Percentiles rank a stretch among this genome's conserved stretches.
Evolutionary conservation across 805 yeast species (phyloP).

Genomic region (Sugiyamaella valdiviana): DNA sequence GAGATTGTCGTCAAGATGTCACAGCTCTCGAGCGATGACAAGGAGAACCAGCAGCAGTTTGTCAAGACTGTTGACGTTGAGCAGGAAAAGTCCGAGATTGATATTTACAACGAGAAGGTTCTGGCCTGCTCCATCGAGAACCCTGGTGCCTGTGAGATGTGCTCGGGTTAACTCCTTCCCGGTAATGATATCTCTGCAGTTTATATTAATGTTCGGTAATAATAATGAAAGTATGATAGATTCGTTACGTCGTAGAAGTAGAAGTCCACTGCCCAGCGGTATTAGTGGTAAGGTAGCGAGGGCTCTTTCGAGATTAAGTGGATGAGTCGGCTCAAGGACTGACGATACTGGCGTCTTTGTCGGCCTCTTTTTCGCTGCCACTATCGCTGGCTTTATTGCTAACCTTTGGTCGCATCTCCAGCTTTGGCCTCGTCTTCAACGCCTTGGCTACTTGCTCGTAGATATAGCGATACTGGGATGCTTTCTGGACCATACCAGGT

Average conservation of each 20-base stretch:
- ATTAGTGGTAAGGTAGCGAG: background rate
- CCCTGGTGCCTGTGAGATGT: conserved; percentile 98
- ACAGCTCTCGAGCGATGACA: conserved; percentile 9
- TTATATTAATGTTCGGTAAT: background rate
- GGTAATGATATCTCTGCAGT: background rate
- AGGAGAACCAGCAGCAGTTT: conserved; percentile 8
- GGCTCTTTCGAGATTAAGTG: too few species aligned
- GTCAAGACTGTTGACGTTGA: conserved; percentile 9
- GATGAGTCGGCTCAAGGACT: too few species aligned
- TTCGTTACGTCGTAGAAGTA: background rate
- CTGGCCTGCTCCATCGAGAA: conserved; percentile 95
- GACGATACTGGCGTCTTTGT: too few species aligned
- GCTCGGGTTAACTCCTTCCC: conserved; percentile 65
- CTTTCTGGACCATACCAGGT: conserved; percentile 39
- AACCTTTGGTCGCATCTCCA: background rate
- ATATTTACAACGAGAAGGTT: conserved; percentile 86
- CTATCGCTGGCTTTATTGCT: too few species aligned
- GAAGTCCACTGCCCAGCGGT: background rate
- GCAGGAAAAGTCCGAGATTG: conserved; percentile 43
- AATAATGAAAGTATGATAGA: conserved; percentile 1
- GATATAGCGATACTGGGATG: conserved; percentile 33
- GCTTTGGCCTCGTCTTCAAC: background rate
- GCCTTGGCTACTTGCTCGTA: conserved; percentile 27
- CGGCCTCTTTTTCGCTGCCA: too few species aligned
- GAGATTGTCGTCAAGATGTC: conserved; percentile 8